Conservation (phyloP, 257 asterid genomes). For the Lycium ferocissimum region DNA sequence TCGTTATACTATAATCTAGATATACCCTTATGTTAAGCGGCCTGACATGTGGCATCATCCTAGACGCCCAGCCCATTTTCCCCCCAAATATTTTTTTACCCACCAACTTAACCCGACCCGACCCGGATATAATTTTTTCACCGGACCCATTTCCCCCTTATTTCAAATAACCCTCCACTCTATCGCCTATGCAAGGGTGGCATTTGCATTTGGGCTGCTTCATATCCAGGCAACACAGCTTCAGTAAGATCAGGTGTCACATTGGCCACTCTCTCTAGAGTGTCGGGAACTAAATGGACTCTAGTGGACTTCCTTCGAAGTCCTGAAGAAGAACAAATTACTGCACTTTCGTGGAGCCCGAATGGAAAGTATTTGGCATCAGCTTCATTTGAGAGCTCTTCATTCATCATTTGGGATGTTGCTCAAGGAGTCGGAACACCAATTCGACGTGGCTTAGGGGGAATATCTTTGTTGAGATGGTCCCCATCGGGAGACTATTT, state of each 20-base stretch:
- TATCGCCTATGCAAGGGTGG: slow-evolving; percentile 74
- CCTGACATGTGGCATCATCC: too few species aligned
- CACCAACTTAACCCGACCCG: too few species aligned
- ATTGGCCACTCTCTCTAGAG: slow-evolving; percentile 74
- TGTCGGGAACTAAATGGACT: slow-evolving; percentile 79
- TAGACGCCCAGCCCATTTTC: too few species aligned
- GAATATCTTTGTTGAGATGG: slow-evolving; percentile 94
- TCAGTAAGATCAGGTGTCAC: slow-evolving; percentile 76
- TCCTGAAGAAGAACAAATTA: slow-evolving; percentile 71
- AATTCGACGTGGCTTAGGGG: slow-evolving; percentile 96
- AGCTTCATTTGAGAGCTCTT: slow-evolving; percentile 85
- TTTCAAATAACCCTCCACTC: too few species aligned
- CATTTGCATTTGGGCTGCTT: slow-evolving; percentile 96
- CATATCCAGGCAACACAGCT: slow-evolving; percentile 86
- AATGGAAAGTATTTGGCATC: slow-evolving; percentile 99
- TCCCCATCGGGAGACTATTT: slow-evolving; percentile 97
- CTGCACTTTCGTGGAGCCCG: slow-evolving; percentile 97
- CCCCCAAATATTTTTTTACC: too few species aligned
- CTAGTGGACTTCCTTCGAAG: slow-evolving; percentile 88
- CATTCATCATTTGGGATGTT: slow-evolving; percentile 97
- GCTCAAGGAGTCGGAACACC: slow-evolving; percentile 94
- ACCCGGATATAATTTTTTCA: too few species aligned
- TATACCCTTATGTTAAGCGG: too few species aligned
- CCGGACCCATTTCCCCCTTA: too few species aligned
- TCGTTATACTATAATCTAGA: too few species aligned